Conservation (phyloP, 805 yeast genomes). For the Lachancea quebecensis region DNA sequence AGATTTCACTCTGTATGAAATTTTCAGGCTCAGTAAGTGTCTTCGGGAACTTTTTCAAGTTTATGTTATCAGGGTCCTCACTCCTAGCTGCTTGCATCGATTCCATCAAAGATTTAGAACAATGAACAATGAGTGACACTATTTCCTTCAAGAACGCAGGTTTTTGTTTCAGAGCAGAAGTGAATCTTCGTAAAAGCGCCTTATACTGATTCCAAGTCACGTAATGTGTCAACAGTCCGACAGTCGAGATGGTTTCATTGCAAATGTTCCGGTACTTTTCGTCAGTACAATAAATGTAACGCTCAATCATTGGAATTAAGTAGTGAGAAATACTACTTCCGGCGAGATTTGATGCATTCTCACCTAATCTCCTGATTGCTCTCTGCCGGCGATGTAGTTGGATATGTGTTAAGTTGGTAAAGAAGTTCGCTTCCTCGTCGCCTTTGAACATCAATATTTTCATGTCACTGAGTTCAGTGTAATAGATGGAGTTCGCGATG, state of each 20-base stretch:
- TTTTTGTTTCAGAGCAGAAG: constrained; percentile 42
- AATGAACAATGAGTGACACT: constrained; percentile 50
- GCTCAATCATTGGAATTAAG: constrained; percentile 78
- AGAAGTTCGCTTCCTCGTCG: constrained; percentile 81
- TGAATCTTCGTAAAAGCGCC: constrained; percentile 66
- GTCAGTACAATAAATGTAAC: constrained; percentile 54
- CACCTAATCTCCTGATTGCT: constrained; percentile 63
- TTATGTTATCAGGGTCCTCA: constrained; percentile 11
- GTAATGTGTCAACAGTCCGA: constrained; percentile 49
- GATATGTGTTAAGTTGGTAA: constrained; percentile 68
- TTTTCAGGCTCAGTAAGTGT: constrained; percentile 34
- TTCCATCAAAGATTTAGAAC: constrained; percentile 44
- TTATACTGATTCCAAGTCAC: constrained; percentile 75
- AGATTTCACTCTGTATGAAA: constrained; percentile 49
- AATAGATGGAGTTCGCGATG: constrained; percentile 41
- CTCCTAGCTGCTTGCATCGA: constrained; percentile 26
- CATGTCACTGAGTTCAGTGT: constrained; percentile 58
- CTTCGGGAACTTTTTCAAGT: constrained; percentile 33
- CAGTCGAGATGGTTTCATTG: constrained; percentile 57
- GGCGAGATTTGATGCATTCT: constrained; percentile 39
- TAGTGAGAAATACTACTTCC: constrained; percentile 67
- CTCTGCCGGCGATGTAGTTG: constrained; percentile 82
- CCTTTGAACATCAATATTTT: constrained; percentile 51
- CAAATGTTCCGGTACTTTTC: constrained; percentile 56
- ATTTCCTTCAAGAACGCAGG: constrained; percentile 48